Evolutionary conservation across 1,139 yeast species (phyloP), one percentile per base, ranked within the genome.

Genomic region (Candida albicans): DNA sequence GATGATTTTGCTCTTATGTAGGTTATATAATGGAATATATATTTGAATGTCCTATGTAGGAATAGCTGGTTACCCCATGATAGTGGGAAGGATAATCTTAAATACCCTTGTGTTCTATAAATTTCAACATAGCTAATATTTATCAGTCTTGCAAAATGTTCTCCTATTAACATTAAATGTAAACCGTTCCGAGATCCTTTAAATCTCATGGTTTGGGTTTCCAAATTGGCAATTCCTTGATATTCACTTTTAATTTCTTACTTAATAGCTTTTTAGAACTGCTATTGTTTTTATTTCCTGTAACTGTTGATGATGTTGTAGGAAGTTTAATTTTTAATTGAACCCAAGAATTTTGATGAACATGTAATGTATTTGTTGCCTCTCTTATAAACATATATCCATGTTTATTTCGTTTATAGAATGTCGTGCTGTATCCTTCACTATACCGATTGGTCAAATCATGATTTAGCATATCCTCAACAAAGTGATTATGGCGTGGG

Each of bases 321-420:
- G 60, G 60, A 32, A 63, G 46, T 40, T 56, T 59, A 35, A 63
- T 55, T 36, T 58, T 61, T 31, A 63, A 42, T 35, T 59, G 64
- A 6, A 63, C 67, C 67, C 68, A 63, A 14, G 64, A 60, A 40
- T 59, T 60, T 7, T 56, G 51, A 41, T 62, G 62, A n/a, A 64
- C 50, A 29, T 47, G 46, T 9, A 47, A 37, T n/a, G 50, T 38
- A 12, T 45, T 47, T n/a, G 46, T 60, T 11, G 70, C 61, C 43
- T 68, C 74, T 35, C 62, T 56, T 12, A 64, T 65, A 48, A 68
- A 68, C 74, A 68, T 68, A 48, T 67, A 68, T 11, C 72, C 71
- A 40, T 64, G 65, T 11, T 52, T 45, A 38, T 68, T 68, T 32
- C 74, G 50, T 45, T 64, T 65, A 50, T 68, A 68, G 45, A 68